phyloP scores from a whole-genome alignment of 2,329 filamentous ascomycete species.

The Monosporascus sp. region DNA sequence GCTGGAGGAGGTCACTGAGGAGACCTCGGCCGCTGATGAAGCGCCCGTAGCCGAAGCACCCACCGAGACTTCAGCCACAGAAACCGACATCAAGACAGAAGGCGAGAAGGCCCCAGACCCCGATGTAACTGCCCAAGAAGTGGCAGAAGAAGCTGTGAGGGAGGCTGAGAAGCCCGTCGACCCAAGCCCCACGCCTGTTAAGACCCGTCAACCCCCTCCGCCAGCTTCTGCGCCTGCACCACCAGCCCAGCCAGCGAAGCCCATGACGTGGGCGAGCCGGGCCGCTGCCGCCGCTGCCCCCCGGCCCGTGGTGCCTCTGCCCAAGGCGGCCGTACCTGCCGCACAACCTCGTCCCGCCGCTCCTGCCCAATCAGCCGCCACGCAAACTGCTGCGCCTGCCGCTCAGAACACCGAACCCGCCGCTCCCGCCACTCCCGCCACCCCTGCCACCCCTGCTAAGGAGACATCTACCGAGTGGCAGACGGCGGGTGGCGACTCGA shows the following conservation, averaged over 20 bases:
- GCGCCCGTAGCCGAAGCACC: background rate
- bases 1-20: slow-evolving; percentile 58
- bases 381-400: slow-evolving; percentile 41
- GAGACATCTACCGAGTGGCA: slow-evolving; percentile 73
- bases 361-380: slow-evolving; percentile 33
- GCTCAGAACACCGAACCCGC: slow-evolving; percentile 27
- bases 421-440: slow-evolving; percentile 21
- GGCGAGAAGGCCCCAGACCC: slow-evolving; percentile 34
- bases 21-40: slow-evolving; percentile 38
- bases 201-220: slow-evolving; percentile 43
- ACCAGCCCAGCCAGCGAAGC: slow-evolving; percentile 48
- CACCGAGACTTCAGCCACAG: slow-evolving; percentile 13
- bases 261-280: slow-evolving; percentile 72
- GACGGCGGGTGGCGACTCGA: slow-evolving; percentile 76
- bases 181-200: slow-evolving; percentile 49
- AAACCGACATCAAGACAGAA: slow-evolving; percentile 22
- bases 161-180: slow-evolving; percentile 64
- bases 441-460: slow-evolving; percentile 35
- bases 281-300: slow-evolving; percentile 53
- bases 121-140: slow-evolving; percentile 47
- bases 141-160: slow-evolving; percentile 51
- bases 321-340: slow-evolving; percentile 53
- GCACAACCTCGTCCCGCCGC: slow-evolving; percentile 32
- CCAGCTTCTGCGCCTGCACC: slow-evolving; percentile 49
- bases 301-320: slow-evolving; percentile 45